Evolutionary conservation across 768 basidiomycete species (phyloP).

Genomic region (Leccinellum albellum): DNA sequence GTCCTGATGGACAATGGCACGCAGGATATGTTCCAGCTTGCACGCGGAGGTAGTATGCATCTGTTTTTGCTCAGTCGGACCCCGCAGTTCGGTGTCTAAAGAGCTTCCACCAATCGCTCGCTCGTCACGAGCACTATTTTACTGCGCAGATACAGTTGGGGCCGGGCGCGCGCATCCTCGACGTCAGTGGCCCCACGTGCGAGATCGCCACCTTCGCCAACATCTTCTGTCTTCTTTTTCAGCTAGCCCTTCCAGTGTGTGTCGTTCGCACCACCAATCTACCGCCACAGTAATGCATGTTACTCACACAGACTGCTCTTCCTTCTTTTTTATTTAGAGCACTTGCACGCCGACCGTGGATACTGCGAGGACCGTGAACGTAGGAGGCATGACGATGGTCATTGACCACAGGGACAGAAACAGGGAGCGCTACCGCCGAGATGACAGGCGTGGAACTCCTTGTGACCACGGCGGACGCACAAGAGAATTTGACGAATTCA

Average conservation of each 20-base stretch:
- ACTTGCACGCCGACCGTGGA: conserved; percentile 47
- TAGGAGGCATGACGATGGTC: conserved; percentile 57
- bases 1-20: too few species aligned
- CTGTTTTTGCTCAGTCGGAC: too few species aligned
- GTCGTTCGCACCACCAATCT: conserved; percentile 38
- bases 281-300: conserved; percentile 41
- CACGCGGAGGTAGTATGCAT: too few species aligned
- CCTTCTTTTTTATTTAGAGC: conserved; percentile 47
- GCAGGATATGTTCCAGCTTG: too few species aligned
- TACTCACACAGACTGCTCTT: conserved; percentile 60
- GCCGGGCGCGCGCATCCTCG: too few species aligned
- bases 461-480: conserved; percentile 44
- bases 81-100: too few species aligned
- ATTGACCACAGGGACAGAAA: conserved; percentile 31
- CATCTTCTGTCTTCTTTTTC: conserved; percentile 29
- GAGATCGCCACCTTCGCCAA: too few species aligned
- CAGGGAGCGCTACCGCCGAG: conserved; percentile 39
- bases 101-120: too few species aligned
- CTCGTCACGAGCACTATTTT: too few species aligned
- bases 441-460: conserved; percentile 47
- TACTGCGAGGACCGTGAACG: conserved; percentile 64
- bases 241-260: conserved; percentile 60
- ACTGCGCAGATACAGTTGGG: too few species aligned
- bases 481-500: too few species aligned
- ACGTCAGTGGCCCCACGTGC: too few species aligned